A percentile compares a stretch with the other conserved stretches of the same genome.
phyloP scores from a whole-genome alignment of 345 rosid species.

The Camelina neglecta region DNA sequence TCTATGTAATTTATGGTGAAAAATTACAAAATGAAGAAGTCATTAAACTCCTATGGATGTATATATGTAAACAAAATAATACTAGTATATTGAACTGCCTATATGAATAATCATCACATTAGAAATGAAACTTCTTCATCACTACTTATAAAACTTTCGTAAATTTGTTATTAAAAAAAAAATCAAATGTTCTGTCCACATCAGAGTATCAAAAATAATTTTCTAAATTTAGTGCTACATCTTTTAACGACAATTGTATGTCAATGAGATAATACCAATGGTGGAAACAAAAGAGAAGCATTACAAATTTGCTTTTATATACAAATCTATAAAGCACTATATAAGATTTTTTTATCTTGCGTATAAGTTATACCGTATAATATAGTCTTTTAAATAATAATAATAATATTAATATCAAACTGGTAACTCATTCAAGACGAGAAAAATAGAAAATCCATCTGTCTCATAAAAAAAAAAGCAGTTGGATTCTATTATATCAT shows the following conservation, averaged over 20 bases:
- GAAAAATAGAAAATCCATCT: conserved; percentile 4
- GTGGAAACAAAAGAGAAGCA: conserved; percentile 45
- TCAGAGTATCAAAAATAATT: conserved; percentile 27
- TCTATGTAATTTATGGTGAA: neutral
- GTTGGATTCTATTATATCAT: conserved; percentile 46
- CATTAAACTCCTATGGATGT: neutral
- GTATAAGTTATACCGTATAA: neutral
- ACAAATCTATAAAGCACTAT: neutral
- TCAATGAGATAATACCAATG: conserved; percentile 40
- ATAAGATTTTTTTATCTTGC: conserved; percentile 2
- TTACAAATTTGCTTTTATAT: conserved; percentile 25
- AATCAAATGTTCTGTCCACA: conserved; percentile 30
- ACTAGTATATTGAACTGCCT: neutral
- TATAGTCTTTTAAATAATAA: too few relatives aligned
- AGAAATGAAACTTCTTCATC: conserved; percentile 25
- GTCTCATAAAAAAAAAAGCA: conserved; percentile 21
- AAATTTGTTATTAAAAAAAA: neutral
- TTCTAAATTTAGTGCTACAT: conserved; percentile 43
- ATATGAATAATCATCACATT: conserved; percentile 35
- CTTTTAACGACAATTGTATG: conserved; percentile 41
- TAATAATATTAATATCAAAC: conserved; percentile 2
- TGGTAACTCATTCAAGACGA: conserved; percentile 3
- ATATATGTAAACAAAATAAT: conserved; percentile 11
- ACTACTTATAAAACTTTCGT: neutral
- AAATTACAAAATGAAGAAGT: neutral